Evolutionary conservation across 805 yeast species (phyloP), one percentile per base, ranked within the genome.

Genomic region (Candida vaughaniae): DNA sequence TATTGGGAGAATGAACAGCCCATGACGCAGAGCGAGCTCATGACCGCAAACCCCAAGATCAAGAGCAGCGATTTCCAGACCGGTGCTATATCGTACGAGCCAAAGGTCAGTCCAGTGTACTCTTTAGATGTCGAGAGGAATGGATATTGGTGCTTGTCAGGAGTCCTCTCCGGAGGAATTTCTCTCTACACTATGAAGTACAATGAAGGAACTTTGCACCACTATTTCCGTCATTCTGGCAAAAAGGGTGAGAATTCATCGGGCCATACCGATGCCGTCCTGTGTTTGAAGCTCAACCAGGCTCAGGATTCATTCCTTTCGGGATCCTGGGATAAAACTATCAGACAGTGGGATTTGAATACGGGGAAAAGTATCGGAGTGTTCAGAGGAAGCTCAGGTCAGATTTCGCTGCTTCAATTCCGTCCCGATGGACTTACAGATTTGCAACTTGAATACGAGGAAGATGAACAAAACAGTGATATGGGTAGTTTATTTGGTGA

Each of bases 1-100:
- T 91, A 88, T 64, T 93, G 97, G 96, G 98, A 91, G 54, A 93
- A 93, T 59, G 98, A 93, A 62, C 86, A 89, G 51, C 97, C 98
- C 0, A 66, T 78, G 39, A 61, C 69, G 22, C 66, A 66, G 43
- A 53, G 71, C 40, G 68, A 69, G 41, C 53, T 49, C 31, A 55
- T 45, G 58, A 38, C 43, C 18, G 14, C 37, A 6, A 65, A 67
- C 46, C 67, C 71, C 5, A 67, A 66, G 39, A 39, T 67, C 29
- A 64, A 64, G 33, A 51, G 44, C 5, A 52, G 56, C 33, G 69
- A 66, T 43, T 66, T 66, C 36, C 38, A 49, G 15, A 43, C 61
- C 4, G 74, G 72, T 6, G 46, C 64, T 6, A 67, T 58, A 4
- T 57, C 61, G 22, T 75, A 70, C 52, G 80, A 75, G 41, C 89